Evolutionary conservation across 257 asterid genomes (phyloP), one percentile per base, ranked within the genome.

Genomic region (Solanum medicagineum): DNA sequence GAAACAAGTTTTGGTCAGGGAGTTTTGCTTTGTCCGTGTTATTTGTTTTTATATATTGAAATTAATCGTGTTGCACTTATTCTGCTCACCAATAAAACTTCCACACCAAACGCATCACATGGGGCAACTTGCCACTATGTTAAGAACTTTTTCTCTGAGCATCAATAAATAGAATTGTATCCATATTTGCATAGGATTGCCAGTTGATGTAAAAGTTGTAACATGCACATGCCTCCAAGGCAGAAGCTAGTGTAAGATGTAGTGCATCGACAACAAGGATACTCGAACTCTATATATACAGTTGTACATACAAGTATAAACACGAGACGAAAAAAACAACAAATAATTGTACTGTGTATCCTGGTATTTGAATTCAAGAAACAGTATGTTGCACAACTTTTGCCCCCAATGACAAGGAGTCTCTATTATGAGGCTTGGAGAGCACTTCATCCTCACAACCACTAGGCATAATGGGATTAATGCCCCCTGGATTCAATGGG

Each of bases 401-500:
- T 80, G 84, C 83, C 26, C n/a, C 74, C 15, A 14, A 19, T 15
- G 93, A 73, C 19, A 92, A 32, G 8, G 88, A 84, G 32, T 86
- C 91, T 88, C 98, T 91, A 81, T 88, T 85, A 87, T 92, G 97
- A 12, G 98, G 95, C 49, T 81, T 83, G 15, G 81, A 84, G 22
- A 97, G 92, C 87, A 70, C 83, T 81, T 93, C 94, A 22, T 87
- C 88, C 85, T 89, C 89, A 62, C 93, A 94, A 29, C 85, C 92
- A 1, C 86, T 88, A 55, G 99, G 99, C 47, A 94, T 70, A 20
- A 89, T 47, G 0, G 98, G 98, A 26, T 90, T 87, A 71, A 97
- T 97, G 49, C 92, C 79, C 4, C 99, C 93, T 7, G 99, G 98
- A 88, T 97, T 97, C 74, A 97, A 85, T 10, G 99, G 99, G 89